Conservation (phyloP, 2,329 filamentous ascomycete species). For the Aspergillus sp. region DNA sequence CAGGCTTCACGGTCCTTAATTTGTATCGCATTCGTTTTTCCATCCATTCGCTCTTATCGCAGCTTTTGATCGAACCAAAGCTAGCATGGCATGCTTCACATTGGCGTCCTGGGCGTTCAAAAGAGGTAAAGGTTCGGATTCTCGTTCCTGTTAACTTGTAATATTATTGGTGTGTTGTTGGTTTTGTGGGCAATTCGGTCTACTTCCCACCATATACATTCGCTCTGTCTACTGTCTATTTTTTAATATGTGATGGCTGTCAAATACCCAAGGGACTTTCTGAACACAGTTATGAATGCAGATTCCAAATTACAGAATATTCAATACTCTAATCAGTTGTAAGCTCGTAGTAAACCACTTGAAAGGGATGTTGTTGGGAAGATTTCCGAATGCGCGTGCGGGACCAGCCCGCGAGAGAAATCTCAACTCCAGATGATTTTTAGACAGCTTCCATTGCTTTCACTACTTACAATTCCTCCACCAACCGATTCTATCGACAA, state of each 20-base stretch:
- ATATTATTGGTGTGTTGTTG: slow-evolving; percentile 24
- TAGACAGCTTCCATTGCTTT: neutral
- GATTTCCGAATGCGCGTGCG: neutral
- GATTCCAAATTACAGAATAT: neutral
- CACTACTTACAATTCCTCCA: neutral
- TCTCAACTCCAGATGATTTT: slow-evolving; percentile 2
- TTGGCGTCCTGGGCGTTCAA: slow-evolving; percentile 30
- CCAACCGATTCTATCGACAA: neutral
- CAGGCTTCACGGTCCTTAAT: slow-evolving; percentile 41
- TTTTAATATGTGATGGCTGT: slow-evolving; percentile 14
- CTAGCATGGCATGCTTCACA: slow-evolving; percentile 19
- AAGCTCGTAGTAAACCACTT: neutral
- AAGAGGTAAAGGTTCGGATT: slow-evolving; percentile 23
- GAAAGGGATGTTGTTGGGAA: neutral
- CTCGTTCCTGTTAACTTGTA: slow-evolving; percentile 32
- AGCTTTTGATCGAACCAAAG: slow-evolving; percentile 8
- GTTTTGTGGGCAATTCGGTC: slow-evolving; percentile 13
- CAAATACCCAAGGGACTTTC: slow-evolving; percentile 20
- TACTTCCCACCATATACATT: slow-evolving; percentile 1
- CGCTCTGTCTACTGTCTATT: slow-evolving; percentile 10
- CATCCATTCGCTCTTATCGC: slow-evolving; percentile 11
- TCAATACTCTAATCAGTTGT: neutral
- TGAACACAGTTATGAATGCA: slow-evolving; percentile 6
- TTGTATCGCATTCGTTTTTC: slow-evolving; percentile 8
- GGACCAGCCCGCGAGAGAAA: neutral